Evolutionary conservation across 345 rosid species (phyloP).

Genomic region (Syzygium aqueum): DNA sequence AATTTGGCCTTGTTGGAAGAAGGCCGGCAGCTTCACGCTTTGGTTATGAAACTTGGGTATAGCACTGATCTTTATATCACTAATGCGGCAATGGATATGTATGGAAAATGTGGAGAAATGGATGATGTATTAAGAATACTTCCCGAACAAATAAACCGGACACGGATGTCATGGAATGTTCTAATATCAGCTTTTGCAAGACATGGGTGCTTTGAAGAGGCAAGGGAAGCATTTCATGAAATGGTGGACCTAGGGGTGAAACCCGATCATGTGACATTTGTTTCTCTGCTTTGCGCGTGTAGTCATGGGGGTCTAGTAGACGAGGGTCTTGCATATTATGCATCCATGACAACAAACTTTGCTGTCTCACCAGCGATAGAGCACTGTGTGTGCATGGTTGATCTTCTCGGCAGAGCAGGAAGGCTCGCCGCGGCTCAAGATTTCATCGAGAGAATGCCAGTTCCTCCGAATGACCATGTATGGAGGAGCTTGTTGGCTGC

Average conservation of each 20-base stretch:
- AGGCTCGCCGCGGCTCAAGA: slow-evolving; percentile 58
- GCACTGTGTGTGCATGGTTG: slow-evolving; percentile 82
- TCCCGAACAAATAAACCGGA: slow-evolving; percentile 31
- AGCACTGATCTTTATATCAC: slow-evolving; percentile 43
- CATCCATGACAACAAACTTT: slow-evolving; percentile 51
- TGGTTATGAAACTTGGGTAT: slow-evolving; percentile 58
- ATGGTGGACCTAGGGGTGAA: slow-evolving; percentile 51
- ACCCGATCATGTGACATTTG: slow-evolving; percentile 84
- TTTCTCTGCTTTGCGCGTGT: slow-evolving; percentile 84
- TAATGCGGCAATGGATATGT: slow-evolving; percentile 82
- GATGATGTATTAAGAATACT: slow-evolving; percentile 43
- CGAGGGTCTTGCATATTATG: slow-evolving; percentile 60
- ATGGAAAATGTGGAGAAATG: slow-evolving; percentile 80
- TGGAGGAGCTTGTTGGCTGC: slow-evolving; percentile 87
- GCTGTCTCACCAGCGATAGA: slow-evolving; percentile 40
- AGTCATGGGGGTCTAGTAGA: slow-evolving; percentile 81
- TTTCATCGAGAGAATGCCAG: slow-evolving; percentile 60
- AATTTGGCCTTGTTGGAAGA: slow-evolving; percentile 74
- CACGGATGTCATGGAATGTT: slow-evolving; percentile 76
- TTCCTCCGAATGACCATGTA: slow-evolving; percentile 50
- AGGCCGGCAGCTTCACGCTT: slow-evolving; percentile 69
- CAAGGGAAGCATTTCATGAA: slow-evolving; percentile 60
- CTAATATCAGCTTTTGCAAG: slow-evolving; percentile 72
- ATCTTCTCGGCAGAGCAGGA: slow-evolving; percentile 88
- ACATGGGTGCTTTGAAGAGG: slow-evolving; percentile 57